Evolutionary conservation across 768 basidiomycete species (phyloP), one percentile per base, ranked within the genome.

Genomic region (Lactifluus echinatus): DNA sequence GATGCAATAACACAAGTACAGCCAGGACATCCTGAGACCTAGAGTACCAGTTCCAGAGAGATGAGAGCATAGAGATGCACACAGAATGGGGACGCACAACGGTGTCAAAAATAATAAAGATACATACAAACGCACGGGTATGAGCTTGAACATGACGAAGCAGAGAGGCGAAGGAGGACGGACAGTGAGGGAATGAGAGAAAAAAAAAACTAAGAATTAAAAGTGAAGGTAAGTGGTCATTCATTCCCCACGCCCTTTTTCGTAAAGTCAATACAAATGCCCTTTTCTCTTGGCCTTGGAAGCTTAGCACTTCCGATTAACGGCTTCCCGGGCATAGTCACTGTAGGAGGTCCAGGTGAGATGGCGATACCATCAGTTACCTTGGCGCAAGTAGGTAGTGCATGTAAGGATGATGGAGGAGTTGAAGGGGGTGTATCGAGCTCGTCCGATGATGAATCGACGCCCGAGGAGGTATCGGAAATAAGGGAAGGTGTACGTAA

Each of bases 401-500:
- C 33, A 3, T 28, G 43, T 26, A 17, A 23, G 26, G 21, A 8
- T 8, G 45, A 52, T 12, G 54, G 40, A 8, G 60, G 60, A 1
- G 50, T 52, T 8, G 50, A 58, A 21, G 60, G 60, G 19, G 60
- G 60, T 11, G 60, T 61, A 44, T 61, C 34, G 0, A 67, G 54
- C 45, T 67, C 69, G 40, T 59, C 53, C 0, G 57, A 51, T 6
- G 29, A n/a, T 8, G 59, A 57, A 39, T 44, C 50, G 42, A 12
- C 7, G 55, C 19, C 14, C n/a, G 45, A 57, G 19, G 55, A 48
- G 17, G 46, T 12, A 24, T 58, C 43, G 7, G 39, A 58, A 31
- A 36, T 26, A n/a, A 58, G 60, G 24, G 56, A 53, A 7, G 60
- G 46, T 3, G 56, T 43, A 31, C 60, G 50, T 12, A 51, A 53